Percentiles rank a stretch among this genome's conserved stretches.
Conservation (phyloP, 2,329 filamentous ascomycete genomes). For the Monilinia fructicola region DNA sequence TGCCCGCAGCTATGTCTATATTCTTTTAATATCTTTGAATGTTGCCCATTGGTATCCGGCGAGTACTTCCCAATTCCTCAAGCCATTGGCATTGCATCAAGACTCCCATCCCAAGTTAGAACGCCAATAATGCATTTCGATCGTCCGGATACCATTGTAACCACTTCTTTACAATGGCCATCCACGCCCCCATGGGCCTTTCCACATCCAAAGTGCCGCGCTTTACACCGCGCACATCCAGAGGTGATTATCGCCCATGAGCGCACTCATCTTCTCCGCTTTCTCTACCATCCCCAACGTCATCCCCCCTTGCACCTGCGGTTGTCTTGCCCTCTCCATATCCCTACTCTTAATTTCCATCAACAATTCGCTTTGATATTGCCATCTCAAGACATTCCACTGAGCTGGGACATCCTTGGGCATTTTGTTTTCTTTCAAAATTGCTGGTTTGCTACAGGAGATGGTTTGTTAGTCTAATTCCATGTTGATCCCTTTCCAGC, state of each 20-base stretch:
- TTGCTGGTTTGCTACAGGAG: constrained; percentile 8
- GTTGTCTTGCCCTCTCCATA: background rate
- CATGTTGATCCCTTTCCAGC: background rate
- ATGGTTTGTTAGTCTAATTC: background rate
- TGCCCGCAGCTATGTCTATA: constrained; percentile 7
- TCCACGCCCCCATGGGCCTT: background rate
- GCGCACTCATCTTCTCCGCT: background rate
- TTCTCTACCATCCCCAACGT: background rate
- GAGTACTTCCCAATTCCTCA: background rate
- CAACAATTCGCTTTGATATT: constrained; percentile 19
- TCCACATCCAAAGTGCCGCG: background rate
- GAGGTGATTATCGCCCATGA: constrained; percentile 8
- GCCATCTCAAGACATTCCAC: constrained; percentile 21
- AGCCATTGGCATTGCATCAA: background rate
- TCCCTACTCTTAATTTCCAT: constrained; percentile 18
- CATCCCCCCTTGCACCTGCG: background rate
- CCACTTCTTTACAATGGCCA: background rate
- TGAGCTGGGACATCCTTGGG: constrained; percentile 19
- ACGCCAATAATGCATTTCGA: constrained; percentile 1
- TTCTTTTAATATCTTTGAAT: background rate
- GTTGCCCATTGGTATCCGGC: constrained; percentile 1
- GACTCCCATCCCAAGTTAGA: background rate
- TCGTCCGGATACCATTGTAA: background rate
- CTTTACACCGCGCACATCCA: constrained; percentile 18
- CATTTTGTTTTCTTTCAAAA: constrained; percentile 21